Conservation (phyloP, 2,329 filamentous ascomycete species). For the Calycina marina region DNA sequence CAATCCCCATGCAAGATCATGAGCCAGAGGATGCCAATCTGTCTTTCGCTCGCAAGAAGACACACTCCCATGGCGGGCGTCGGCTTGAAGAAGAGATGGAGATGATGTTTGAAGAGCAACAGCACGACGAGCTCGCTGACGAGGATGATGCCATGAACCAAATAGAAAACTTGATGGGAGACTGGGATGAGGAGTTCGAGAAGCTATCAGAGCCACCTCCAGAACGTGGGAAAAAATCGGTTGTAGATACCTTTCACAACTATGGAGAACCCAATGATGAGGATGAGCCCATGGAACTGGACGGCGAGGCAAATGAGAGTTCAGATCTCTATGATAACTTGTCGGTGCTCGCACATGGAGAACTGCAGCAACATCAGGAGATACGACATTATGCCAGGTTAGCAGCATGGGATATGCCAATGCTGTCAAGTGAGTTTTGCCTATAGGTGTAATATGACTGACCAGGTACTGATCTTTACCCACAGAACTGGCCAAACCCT, state of each 20-base stretch:
- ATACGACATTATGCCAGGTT: constrained; percentile 77
- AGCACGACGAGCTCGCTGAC: constrained; percentile 2
- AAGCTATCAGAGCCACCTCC: constrained; percentile 2
- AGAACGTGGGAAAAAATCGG: constrained; percentile 8
- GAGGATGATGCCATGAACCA: constrained; percentile 1
- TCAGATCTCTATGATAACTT: constrained; percentile 69
- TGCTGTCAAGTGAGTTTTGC: constrained; percentile 59
- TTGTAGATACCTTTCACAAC: constrained; percentile 22
- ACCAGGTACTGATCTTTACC: constrained; percentile 7
- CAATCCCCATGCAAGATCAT: constrained; percentile 7
- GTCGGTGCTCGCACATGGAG: constrained; percentile 65
- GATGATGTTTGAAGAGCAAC: not conserved
- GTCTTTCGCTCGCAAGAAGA: too few relatives aligned
- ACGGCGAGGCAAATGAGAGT: not conserved
- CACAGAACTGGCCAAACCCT: constrained; percentile 76
- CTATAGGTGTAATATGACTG: not conserved
- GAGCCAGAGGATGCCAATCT: constrained; percentile 4
- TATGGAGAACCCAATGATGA: constrained; percentile 20
- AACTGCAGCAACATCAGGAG: constrained; percentile 80
- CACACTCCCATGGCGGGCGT: not conserved
- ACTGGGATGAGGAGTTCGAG: not conserved
- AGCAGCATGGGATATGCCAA: constrained; percentile 89
- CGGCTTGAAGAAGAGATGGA: not conserved
- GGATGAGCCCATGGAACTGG: constrained; percentile 21
- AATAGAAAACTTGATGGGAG: not conserved